Conservation (phyloP, 169 alveolate species). For the Besnoitia besnoiti region DNA sequence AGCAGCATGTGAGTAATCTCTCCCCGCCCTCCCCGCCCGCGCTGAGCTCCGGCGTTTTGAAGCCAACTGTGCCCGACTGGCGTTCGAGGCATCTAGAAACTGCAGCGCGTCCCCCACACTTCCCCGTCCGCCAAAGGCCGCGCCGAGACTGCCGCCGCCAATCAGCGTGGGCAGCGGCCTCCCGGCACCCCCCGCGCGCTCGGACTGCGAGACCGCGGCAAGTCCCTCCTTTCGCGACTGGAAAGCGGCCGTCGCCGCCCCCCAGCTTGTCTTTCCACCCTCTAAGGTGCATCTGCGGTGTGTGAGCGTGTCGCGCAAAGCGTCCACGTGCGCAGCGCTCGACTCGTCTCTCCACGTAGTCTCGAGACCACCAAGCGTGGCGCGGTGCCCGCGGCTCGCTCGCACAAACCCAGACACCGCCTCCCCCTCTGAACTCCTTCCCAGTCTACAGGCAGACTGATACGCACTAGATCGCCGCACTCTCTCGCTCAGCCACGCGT, state of each 20-base stretch:
- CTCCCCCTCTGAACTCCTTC: background rate
- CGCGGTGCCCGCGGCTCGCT: background rate
- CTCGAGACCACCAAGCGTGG: background rate
- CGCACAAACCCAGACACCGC: background rate
- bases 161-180: background rate
- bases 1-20: slow-evolving; percentile 25
- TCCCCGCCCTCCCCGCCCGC: background rate
- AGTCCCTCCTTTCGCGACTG: too few species aligned
- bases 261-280: too few species aligned
- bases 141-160: background rate
- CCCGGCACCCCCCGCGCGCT: too few species aligned
- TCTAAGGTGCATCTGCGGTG: background rate
- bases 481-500: background rate
- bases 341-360: background rate
- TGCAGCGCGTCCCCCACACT: background rate
- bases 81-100: background rate
- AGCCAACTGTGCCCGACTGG: background rate
- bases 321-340: background rate
- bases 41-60: background rate
- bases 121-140: too few species aligned
- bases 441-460: background rate
- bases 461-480: slow-evolving; percentile 22
- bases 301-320: background rate
- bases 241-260: too few species aligned
- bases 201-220: too few species aligned